Conservation (phyloP, 495 filamentous ascomycete species). For the Penicillium goetzii region DNA sequence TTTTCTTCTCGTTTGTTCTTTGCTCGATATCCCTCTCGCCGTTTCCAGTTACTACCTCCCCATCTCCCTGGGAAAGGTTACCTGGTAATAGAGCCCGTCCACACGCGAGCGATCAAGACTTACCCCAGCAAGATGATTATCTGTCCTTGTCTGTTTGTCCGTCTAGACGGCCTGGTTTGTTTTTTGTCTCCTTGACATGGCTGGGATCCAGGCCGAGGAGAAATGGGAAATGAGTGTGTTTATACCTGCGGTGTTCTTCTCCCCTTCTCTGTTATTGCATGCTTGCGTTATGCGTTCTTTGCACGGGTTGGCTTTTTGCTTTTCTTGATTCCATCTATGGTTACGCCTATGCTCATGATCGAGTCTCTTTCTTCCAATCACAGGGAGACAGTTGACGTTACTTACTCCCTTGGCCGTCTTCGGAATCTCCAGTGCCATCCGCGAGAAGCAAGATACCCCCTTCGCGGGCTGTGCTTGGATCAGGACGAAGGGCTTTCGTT, state of each 20-base stretch:
- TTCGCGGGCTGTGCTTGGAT: not conserved
- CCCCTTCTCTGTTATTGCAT: slow-evolving; percentile 17
- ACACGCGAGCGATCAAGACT: slow-evolving; percentile 24
- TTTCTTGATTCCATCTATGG: slow-evolving; percentile 8
- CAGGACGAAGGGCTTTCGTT: not conserved
- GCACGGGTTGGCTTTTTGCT: slow-evolving; percentile 24
- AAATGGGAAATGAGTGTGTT: slow-evolving; percentile 13
- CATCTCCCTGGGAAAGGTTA: slow-evolving; percentile 2
- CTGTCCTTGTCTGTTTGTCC: slow-evolving; percentile 8
- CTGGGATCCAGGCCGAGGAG: slow-evolving; percentile 13
- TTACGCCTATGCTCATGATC: slow-evolving; percentile 17
- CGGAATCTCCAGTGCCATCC: not conserved
- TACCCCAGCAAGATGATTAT: slow-evolving; percentile 13
- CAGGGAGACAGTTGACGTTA: slow-evolving; percentile 8
- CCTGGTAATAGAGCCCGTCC: slow-evolving; percentile 29
- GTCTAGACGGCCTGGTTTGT: slow-evolving; percentile 25
- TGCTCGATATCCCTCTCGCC: slow-evolving; percentile 30
- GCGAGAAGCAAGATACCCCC: not conserved
- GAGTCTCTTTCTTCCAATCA: slow-evolving; percentile 4
- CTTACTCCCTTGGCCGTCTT: not conserved
- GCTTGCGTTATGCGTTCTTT: slow-evolving; percentile 21
- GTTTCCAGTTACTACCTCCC: slow-evolving; percentile 14
- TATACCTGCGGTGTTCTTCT: slow-evolving; percentile 14
- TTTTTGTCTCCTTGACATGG: slow-evolving; percentile 13
- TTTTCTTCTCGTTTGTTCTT: slow-evolving; percentile 17